A percentile compares a stretch with the other conserved stretches of the same genome.
phyloP scores from a whole-genome alignment of 148 eudicot genomes.

The Spergularia marina region DNA sequence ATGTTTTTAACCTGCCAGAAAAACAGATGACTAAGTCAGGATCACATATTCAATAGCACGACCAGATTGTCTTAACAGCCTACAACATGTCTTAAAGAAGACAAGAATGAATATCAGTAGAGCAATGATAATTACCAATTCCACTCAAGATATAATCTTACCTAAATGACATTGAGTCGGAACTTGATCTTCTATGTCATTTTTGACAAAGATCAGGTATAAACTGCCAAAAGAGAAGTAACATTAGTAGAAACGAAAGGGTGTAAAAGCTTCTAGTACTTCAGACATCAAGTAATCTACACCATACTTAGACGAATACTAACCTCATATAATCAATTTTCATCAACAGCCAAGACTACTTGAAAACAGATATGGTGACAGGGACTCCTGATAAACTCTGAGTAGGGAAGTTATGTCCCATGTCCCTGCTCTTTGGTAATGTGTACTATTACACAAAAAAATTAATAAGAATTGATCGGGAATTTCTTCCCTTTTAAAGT shows the following conservation, averaged over 20 bases:
- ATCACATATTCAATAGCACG: slow-evolving; percentile 3
- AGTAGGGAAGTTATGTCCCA: slow-evolving; percentile 4
- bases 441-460: slow-evolving; percentile 16
- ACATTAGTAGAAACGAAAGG: not conserved
- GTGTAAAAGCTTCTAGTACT: not conserved
- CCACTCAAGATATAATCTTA: not conserved
- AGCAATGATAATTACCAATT: slow-evolving; percentile 2
- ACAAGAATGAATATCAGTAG: not conserved
- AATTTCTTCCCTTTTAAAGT: slow-evolving; percentile 12
- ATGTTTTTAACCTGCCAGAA: slow-evolving; percentile 2
- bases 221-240: slow-evolving; percentile 21
- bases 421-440: slow-evolving; percentile 12
- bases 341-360: not conserved
- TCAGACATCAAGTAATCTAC: not conserved
- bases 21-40: slow-evolving; percentile 5
- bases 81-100: slow-evolving; percentile 1
- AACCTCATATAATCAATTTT: slow-evolving; percentile 5
- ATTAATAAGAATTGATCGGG: slow-evolving; percentile 6
- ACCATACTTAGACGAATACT: not conserved
- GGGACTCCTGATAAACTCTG: slow-evolving; percentile 3
- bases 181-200: slow-evolving; percentile 9
- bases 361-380: slow-evolving; percentile 2
- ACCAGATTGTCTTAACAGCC: not conserved
- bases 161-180: not conserved
- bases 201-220: not conserved